Conservation (phyloP, 768 basidiomycete genomes). For the Flagelloscypha sp. region DNA sequence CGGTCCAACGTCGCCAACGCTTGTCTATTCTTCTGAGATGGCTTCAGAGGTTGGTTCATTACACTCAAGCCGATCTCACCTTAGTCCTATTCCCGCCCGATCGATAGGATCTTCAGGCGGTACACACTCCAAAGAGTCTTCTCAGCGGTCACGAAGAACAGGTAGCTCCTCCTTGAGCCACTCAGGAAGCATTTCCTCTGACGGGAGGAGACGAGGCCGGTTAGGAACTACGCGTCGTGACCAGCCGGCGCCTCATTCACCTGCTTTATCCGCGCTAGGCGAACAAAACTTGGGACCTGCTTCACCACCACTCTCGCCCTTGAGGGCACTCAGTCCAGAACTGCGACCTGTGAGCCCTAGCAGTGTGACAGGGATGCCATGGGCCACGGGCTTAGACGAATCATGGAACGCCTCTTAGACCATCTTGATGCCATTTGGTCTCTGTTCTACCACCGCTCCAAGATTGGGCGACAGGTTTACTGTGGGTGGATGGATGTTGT, state of each 20-base stretch:
- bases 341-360: too few species aligned
- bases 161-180: slow-evolving; percentile 32
- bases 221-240: too few species aligned
- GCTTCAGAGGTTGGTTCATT: slow-evolving; percentile 60
- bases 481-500: too few species aligned
- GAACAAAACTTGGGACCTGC: slow-evolving; percentile 6
- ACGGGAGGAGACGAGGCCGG: slow-evolving; percentile 32
- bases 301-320: too few species aligned
- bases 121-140: slow-evolving; percentile 34
- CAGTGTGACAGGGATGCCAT: too few species aligned
- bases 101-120: slow-evolving; percentile 48
- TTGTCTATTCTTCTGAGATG: slow-evolving; percentile 35
- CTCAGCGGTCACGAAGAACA: slow-evolving; percentile 26
- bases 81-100: slow-evolving; percentile 37
- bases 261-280: slow-evolving; percentile 46
- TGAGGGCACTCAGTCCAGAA: too few species aligned
- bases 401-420: too few species aligned
- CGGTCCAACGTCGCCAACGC: slow-evolving; percentile 42
- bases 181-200: slow-evolving; percentile 47
- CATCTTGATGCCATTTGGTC: too few species aligned
- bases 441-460: too few species aligned
- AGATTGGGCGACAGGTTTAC: too few species aligned
- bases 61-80: slow-evolving; percentile 52
- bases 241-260: slow-evolving; percentile 27
- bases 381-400: too few species aligned